These are phyloP conservation scores for apple (Malus domestica) DNA, from an alignment of 306 rosid species.

Conservation along the genomic window ASM211411v1 NC_041804.1:23344001-23344500, in stretches of 20 bases:
- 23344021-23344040: neutral
- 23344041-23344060: neutral
- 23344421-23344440: no score
- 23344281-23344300: conserved; percentile 35
- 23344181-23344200: conserved; percentile 88
- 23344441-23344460: no score
- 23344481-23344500: no score
- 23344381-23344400: no score
- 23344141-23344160: conserved; percentile 51
- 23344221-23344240: conserved; percentile 34
- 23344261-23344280: conserved; percentile 43
- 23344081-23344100: conserved; percentile 48
- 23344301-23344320: conserved; percentile 55
- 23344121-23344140: conserved; percentile 51
- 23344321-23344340: conserved; percentile 46
- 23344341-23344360: conserved; percentile 58
- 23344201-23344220: conserved; percentile 76
- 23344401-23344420: no score
- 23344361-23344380: no score
- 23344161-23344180: conserved; percentile 59
- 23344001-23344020: neutral
- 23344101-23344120: conserved; percentile 95
- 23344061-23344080: conserved; percentile 13
- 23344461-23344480: no score
- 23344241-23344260: conserved; percentile 49